Evolutionary conservation across 2,329 filamentous ascomycete species (phyloP), one percentile per base, ranked within the genome.

Genomic region (Neofusicoccum cordaticola): DNA sequence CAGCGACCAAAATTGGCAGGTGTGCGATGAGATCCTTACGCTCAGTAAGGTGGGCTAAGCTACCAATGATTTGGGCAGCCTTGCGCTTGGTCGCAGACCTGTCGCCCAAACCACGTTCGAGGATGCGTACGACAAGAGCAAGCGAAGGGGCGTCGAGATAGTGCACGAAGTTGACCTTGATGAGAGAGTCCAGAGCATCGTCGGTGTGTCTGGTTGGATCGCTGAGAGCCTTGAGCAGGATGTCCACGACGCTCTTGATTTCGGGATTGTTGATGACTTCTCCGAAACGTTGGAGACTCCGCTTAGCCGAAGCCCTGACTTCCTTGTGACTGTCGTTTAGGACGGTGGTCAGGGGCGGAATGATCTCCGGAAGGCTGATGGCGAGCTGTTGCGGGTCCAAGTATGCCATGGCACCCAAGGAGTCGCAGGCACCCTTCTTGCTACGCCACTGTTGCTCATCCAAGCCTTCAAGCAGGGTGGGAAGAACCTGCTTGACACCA

Each of bases 241-340:
- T 90, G 71, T 90, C 89, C 65, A 98, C 94, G 13, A 98, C 84
- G 68, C 89, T 87, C 85, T 97, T 97, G 74, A 99, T 92, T 78
- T 99, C 95, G 3, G 95, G 95, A 76, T 99, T 99, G 77, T 86
- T 96, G 77, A 99, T 99, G 69, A 99, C 96, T 77, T 99, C 96
- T 69, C 96, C 95, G 75, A 99, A 99, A 64, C 95, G 90, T 81
- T 99, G 96, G 80, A 99, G 84, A 80, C 93, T 97, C 79, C 94
- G 89, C 78, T 99, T 99, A 7, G 95, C 95, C 22, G 92, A 93
- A 50, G 88, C 83, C 66, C 95, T 88, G 37, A 99, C 95, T 79
- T 99, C 95, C 78, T 99, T 99, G 81, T 99, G 95, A 72, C 92
- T 97, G 81, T 99, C 95, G 70, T 97, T 99, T 65, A 99, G 82